These are phyloP conservation scores for Castanospermum australe DNA, from an alignment of 306 rosid species.

Conservation along the genomic window DNA sequence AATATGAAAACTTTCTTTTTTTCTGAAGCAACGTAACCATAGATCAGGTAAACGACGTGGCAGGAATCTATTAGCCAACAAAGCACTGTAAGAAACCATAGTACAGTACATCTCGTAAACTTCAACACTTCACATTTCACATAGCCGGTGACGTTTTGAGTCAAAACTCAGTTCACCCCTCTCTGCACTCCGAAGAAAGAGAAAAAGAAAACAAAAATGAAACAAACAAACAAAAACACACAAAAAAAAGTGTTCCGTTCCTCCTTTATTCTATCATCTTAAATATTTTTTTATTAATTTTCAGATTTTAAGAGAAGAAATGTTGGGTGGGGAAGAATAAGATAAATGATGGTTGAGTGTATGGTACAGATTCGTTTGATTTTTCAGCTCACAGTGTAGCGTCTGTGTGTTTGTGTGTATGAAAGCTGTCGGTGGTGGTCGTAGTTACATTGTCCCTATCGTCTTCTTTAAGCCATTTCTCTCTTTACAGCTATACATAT, in stretches of 20 bases:
- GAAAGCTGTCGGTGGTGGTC: slow-evolving; percentile 26
- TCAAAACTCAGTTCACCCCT: background rate
- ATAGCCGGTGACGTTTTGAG: background rate
- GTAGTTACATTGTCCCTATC: slow-evolving; percentile 27
- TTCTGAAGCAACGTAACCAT: too few species aligned
- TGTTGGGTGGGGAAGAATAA: background rate
- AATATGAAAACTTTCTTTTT: too few species aligned
- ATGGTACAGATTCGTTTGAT: background rate
- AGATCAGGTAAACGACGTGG: background rate
- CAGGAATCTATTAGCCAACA: background rate
- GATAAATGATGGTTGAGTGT: slow-evolving; percentile 13
- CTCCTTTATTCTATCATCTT: background rate
- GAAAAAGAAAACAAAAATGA: background rate
- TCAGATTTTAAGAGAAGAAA: slow-evolving; percentile 22
- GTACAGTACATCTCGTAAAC: background rate
- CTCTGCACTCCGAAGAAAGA: background rate
- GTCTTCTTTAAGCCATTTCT: slow-evolving; percentile 14
- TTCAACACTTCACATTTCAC: background rate
- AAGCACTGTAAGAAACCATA: background rate
- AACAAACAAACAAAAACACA: too few species aligned
- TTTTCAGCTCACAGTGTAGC: background rate
- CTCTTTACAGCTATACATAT: slow-evolving; percentile 3
- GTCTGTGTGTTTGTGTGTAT: background rate
- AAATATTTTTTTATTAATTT: background rate
- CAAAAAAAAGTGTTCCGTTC: too few species aligned